These are phyloP conservation scores for Ascochyta clinopodiicola DNA, from an alignment of 2,329 filamentous ascomycete species.

Conservation along the genomic window DNA sequence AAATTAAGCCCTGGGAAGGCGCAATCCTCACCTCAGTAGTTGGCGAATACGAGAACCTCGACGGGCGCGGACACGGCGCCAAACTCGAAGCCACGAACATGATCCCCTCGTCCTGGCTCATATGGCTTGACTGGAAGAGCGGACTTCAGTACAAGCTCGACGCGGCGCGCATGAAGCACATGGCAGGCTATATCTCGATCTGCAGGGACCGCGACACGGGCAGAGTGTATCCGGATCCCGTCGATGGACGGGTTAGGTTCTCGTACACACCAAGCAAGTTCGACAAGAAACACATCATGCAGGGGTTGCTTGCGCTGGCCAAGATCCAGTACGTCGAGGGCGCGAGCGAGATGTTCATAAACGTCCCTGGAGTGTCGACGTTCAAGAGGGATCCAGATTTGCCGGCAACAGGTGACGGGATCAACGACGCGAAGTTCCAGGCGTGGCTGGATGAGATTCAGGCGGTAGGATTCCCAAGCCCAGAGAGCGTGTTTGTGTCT, in stretches of 20 bases:
- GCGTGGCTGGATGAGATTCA: conserved; percentile 65
- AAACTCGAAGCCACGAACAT: conserved; percentile 82
- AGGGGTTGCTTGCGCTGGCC: conserved; percentile 73
- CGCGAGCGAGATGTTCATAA: conserved; percentile 78
- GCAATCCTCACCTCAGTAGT: conserved; percentile 81
- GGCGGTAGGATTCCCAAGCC: conserved; percentile 57
- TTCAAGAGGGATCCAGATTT: conserved; percentile 60
- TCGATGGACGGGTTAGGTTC: conserved; percentile 68
- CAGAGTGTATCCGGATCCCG: conserved; percentile 73
- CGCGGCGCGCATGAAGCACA: conserved; percentile 70
- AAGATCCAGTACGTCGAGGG: conserved; percentile 81
- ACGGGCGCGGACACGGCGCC: conserved; percentile 78
- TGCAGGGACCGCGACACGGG: conserved; percentile 79
- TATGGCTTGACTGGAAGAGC: conserved; percentile 69
- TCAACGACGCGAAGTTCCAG: conserved; percentile 66
- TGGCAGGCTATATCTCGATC: conserved; percentile 75
- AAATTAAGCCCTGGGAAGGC: conserved; percentile 69
- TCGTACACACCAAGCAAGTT: conserved; percentile 74
- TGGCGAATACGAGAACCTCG: conserved; percentile 79
- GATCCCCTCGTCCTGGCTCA: conserved; percentile 71
- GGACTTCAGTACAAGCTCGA: conserved; percentile 76
- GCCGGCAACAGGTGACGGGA: conserved; percentile 45
- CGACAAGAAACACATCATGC: conserved; percentile 74
- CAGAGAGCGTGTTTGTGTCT: conserved; percentile 65
- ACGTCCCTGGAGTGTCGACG: conserved; percentile 66